Evolutionary conservation across 2,329 filamentous ascomycete species (phyloP).

Genomic region (Alternaria rosae): DNA sequence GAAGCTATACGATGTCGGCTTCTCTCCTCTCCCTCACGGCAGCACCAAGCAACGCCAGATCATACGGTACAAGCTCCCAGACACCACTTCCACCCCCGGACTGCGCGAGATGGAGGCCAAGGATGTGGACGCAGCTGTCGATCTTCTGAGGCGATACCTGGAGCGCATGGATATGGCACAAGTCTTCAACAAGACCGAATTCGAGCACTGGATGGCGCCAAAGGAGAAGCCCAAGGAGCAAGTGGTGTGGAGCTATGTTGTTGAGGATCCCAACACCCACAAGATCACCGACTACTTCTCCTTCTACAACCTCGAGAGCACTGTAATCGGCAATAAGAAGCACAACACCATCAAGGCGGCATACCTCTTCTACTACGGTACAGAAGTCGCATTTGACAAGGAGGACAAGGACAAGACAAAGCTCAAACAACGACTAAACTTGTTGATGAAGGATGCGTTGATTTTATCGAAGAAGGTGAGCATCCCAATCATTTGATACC

Average conservation of each 20-base stretch:
- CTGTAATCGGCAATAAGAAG: constrained; percentile 82
- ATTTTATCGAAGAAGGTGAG: constrained; percentile 81
- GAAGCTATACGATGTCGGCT: constrained; percentile 93
- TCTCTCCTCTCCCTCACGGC: constrained; percentile 83
- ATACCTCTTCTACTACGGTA: constrained; percentile 97
- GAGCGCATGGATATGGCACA: constrained; percentile 84
- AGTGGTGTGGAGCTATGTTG: constrained; percentile 93
- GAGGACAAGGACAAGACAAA: constrained; percentile 60
- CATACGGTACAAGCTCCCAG: constrained; percentile 83
- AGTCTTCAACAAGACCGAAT: constrained; percentile 78
- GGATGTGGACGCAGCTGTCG: constrained; percentile 78
- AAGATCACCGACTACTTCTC: constrained; percentile 97
- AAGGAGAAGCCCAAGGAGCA: constrained; percentile 67
- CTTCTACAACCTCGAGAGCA: constrained; percentile 94
- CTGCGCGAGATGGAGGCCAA: constrained; percentile 80
- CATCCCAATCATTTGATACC: background rate
- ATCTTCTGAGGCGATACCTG: constrained; percentile 79
- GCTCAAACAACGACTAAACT: constrained; percentile 81
- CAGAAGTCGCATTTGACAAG: constrained; percentile 73
- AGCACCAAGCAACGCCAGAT: constrained; percentile 89
- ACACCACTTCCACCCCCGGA: constrained; percentile 74
- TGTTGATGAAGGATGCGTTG: constrained; percentile 82
- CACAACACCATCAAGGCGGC: constrained; percentile 85
- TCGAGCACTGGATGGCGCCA: constrained; percentile 85
- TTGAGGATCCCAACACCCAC: constrained; percentile 72